Percentiles rank a stretch among this genome's conserved stretches.
Conservation (phyloP, 305 asterid species). For the Striga hermonthica region DNA sequence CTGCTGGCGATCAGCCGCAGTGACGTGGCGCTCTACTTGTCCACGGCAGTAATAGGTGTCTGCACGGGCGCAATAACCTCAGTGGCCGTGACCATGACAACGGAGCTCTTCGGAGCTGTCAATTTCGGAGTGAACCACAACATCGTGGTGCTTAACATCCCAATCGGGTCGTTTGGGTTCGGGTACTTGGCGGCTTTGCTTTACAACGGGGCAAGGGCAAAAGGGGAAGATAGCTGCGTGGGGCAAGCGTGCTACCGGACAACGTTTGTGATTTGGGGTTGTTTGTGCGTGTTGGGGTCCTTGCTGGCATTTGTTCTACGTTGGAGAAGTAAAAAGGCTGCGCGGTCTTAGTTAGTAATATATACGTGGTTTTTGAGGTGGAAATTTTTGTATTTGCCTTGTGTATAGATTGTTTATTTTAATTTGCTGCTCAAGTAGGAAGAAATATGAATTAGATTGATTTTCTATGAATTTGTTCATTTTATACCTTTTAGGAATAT, state of each 20-base stretch:
- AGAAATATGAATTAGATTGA: too few relatives aligned
- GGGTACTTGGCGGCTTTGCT: constrained; percentile 62
- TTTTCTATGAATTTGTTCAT: too few relatives aligned
- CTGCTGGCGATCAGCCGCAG: constrained; percentile 35
- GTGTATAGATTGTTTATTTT: too few relatives aligned
- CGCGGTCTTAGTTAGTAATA: not conserved
- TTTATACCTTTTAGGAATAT: too few relatives aligned
- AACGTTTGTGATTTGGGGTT: constrained; percentile 58
- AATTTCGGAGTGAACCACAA: constrained; percentile 72
- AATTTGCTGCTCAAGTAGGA: too few relatives aligned
- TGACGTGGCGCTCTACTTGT: constrained; percentile 36
- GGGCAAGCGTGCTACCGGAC: constrained; percentile 52
- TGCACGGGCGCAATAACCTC: constrained; percentile 72
- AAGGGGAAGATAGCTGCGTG: not conserved
- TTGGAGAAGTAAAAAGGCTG: constrained; percentile 40
- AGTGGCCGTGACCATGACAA: constrained; percentile 51
- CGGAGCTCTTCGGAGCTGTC: constrained; percentile 55
- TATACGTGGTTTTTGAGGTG: too few relatives aligned
- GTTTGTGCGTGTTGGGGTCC: constrained; percentile 51
- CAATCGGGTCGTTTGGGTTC: constrained; percentile 64
- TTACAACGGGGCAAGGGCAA: constrained; percentile 34
- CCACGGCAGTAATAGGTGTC: constrained; percentile 56
- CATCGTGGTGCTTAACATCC: constrained; percentile 62
- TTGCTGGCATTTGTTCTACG: constrained; percentile 50
- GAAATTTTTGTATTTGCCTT: too few relatives aligned